Percentiles rank a stretch among this genome's conserved stretches.
Evolutionary conservation across 164 flowering plant species (phyloP).

Genomic region (Nelumbo lutea): DNA sequence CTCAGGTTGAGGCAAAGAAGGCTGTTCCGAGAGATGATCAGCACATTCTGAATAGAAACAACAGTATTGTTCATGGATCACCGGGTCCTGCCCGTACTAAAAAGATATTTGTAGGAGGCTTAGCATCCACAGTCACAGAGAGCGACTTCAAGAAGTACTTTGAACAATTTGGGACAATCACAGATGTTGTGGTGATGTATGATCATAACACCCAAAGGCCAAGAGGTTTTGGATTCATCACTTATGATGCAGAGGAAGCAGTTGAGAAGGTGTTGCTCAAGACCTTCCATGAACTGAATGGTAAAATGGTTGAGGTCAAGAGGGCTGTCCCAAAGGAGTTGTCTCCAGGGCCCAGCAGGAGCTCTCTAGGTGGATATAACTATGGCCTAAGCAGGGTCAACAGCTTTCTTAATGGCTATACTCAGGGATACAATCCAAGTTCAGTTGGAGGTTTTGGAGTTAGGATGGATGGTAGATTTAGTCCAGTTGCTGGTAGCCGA

Average conservation of each 20-base stretch:
- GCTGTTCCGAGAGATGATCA: slow-evolving; percentile 95
- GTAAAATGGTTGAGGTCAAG: slow-evolving; percentile 92
- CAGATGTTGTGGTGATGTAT: slow-evolving; percentile 93
- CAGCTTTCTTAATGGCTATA: slow-evolving; percentile 52
- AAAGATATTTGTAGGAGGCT: slow-evolving; percentile 91
- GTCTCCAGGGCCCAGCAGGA: slow-evolving; percentile 64
- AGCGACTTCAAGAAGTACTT: slow-evolving; percentile 79
- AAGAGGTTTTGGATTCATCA: slow-evolving; percentile 89
- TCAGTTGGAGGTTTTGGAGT: slow-evolving; percentile 53
- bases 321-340: slow-evolving; percentile 83
- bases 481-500: slow-evolving; percentile 59
- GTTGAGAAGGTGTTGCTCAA: slow-evolving; percentile 70
- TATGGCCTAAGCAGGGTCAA: slow-evolving; percentile 50
- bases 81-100: slow-evolving; percentile 67
- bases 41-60: slow-evolving; percentile 40
- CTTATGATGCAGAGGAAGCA: slow-evolving; percentile 84
- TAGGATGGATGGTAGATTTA: slow-evolving; percentile 65
- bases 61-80: slow-evolving; percentile 53
- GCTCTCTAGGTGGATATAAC: slow-evolving; percentile 42
- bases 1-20: slow-evolving; percentile 90
- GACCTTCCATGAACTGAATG: slow-evolving; percentile 81
- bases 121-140: slow-evolving; percentile 82
- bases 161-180: slow-evolving; percentile 80
- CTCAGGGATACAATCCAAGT: slow-evolving; percentile 54
- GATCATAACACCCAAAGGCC: slow-evolving; percentile 93